These are phyloP conservation scores for Dryas integrifolia DNA, from an alignment of 331 rosid species.

Conservation along the genomic window DNA sequence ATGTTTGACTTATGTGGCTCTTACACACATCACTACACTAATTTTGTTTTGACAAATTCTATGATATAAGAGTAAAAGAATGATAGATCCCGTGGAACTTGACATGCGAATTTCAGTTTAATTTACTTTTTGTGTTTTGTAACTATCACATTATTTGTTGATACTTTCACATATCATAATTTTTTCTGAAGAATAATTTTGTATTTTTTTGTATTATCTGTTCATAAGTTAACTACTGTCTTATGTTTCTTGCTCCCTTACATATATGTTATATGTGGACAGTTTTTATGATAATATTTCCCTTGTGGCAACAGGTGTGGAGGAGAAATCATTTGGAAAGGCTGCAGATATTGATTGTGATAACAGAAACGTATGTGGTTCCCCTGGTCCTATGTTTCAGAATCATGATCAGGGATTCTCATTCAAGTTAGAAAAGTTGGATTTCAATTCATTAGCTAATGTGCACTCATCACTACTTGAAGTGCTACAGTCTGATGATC, in stretches of 20 bases:
- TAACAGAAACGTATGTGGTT: slow-evolving; percentile 47
- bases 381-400: slow-evolving; percentile 47
- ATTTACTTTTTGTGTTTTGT: too few relatives aligned
- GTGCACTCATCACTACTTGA: slow-evolving; percentile 57
- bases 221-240: not conserved
- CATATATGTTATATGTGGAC: not conserved
- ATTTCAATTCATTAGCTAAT: slow-evolving; percentile 44
- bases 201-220: not conserved
- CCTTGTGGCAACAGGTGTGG: slow-evolving; percentile 55
- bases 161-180: not conserved
- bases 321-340: slow-evolving; percentile 68
- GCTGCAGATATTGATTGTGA: slow-evolving; percentile 47
- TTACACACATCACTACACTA: too few relatives aligned
- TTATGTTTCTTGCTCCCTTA: not conserved
- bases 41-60: too few relatives aligned
- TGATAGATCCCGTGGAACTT: too few relatives aligned
- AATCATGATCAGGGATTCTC: slow-evolving; percentile 45
- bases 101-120: too few relatives aligned
- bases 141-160: not conserved
- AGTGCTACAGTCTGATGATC: slow-evolving; percentile 66
- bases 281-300: not conserved
- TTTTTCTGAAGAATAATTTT: too few relatives aligned
- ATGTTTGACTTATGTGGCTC: too few relatives aligned
- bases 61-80: too few relatives aligned
- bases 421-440: slow-evolving; percentile 70